Base-by-base conservation (phyloP, 257 asterid genomes). In the Nicotiana attenuata region DNA sequence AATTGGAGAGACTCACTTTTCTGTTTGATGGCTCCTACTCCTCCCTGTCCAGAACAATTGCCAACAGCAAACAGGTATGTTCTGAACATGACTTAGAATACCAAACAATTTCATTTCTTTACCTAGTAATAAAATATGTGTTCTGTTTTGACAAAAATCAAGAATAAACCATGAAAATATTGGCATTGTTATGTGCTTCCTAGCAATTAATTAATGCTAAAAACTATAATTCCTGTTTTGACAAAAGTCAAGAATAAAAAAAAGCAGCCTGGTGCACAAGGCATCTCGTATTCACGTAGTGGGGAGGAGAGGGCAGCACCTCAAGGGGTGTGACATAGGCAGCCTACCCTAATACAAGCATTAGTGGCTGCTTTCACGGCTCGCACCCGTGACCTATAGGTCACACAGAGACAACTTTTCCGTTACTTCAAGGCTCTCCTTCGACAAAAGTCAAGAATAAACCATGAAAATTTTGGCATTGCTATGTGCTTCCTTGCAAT, bases 1-100 rank as follows among this genome's bases (percentile, higher is more conserved):
- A 90, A 88, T 24, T 91, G 92, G 93, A 91, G 91, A 56, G 93
- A 90, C 47, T 3, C 92, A 5, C 0, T 81, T 41, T 82, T 57
- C 65, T 87, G 81, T 20, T 4, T 1, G 0, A n/a, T 83, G 84
- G 84, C 85, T 31, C 92, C 93, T 59, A 10, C 84, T 82, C 89
- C 91, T 56, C 96, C 94, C 0, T 10, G 16, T 35, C 88, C 89
- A 3, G 75, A 91, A 26, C 91, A 92, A 28, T 67, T 93, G 81
- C 94, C 96, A 0, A 76, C 31, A 19, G 52, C 85, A 14, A 89
- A 92, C 87, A 82, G 94, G 93, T 91, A 82, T 20, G 4, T n/a
- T 78, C 29, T 59, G 64, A 17, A 11, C 33, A 2, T 22, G 60
- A 63, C 11, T 61, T 64, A 13, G n/a, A 24, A 26, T 26, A 64